Evolutionary conservation across 176 grass and related monocot genomes (phyloP).

Genomic region (Dactylis glomerata): DNA sequence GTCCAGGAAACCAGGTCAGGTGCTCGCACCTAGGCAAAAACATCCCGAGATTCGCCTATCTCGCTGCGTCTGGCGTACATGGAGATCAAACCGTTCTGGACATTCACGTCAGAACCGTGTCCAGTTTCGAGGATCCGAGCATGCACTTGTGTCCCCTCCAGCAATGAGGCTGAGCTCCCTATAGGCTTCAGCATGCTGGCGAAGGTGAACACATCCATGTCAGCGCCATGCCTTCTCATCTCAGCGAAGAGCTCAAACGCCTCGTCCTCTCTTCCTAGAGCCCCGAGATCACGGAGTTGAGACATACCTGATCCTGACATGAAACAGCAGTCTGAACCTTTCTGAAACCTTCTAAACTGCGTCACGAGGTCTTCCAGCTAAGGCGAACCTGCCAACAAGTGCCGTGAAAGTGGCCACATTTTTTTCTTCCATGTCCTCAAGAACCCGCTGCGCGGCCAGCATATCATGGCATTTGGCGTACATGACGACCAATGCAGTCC

Average conservation of each 20-base stretch:
- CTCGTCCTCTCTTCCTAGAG: too few species aligned
- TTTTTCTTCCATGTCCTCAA: constrained; percentile 7
- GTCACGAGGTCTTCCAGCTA: not conserved
- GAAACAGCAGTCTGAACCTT: not conserved
- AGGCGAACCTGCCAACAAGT: not conserved
- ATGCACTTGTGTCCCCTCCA: constrained; percentile 15
- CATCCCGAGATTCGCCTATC: constrained; percentile 20
- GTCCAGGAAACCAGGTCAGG: constrained; percentile 43
- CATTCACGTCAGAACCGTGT: not conserved
- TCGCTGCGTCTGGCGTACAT: constrained; percentile 41
- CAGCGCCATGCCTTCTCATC: constrained; percentile 26
- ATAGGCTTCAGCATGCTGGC: constrained; percentile 29
- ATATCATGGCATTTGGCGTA: constrained; percentile 1
- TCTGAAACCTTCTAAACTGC: constrained; percentile 26
- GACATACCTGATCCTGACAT: constrained; percentile 23
- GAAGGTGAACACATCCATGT: constrained; percentile 31
- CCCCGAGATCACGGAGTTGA: constrained; percentile 26
- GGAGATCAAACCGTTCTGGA: constrained; percentile 30
- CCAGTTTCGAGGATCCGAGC: constrained; percentile 20
- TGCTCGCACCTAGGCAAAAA: constrained; percentile 13
- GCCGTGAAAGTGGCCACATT: constrained; percentile 29
- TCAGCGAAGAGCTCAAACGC: constrained; percentile 16
- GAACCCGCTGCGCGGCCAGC: not conserved
- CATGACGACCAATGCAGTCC: constrained; percentile 27
- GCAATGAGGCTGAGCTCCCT: constrained; percentile 13